Evolutionary conservation across 306 rosid species (phyloP), one percentile per base, ranked within the genome.

Genomic region (Dryas octopetala): DNA sequence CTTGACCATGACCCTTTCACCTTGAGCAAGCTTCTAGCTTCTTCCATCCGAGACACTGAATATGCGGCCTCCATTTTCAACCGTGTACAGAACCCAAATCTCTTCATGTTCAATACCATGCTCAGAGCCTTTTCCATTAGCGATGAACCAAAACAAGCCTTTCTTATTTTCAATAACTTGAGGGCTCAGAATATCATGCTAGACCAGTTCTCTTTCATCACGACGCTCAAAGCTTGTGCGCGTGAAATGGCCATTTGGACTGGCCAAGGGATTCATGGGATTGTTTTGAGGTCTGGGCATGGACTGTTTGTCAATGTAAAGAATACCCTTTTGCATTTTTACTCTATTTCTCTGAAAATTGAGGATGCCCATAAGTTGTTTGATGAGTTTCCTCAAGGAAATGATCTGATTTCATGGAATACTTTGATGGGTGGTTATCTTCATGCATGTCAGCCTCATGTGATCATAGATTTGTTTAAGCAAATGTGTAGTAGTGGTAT

Each of bases 81-180:
- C 66, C 15, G 23, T 41, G 69, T 83, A 48, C 86, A 70, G 78
- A 76, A 77, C 79, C 97, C 94, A 2, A 87, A 86, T 78, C 87
- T 87, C 57, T 89, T 82, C 80, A 87, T 89, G 91, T 91, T 84
- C 77, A 91, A 89, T 74, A 84, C 92, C 73, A 81, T 91, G 91
- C 84, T 89, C 51, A 74, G 94, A 81, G 91, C 89, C 74, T 87
- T 84, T 76, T 86, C 92, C 14, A 48, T 62, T 8, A 81, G 92
- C 19, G 73, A 79, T 47, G 54, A 15, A 46, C 84, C 92, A 6
- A 66, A 55, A 6, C 84, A 84, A 76, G 88, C 92, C 68, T 83
- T 87, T 6, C 83, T 64, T 66, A 49, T 87, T 80, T 89, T 91
- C 83, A 87, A 84, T 28, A 40, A 86, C 45, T 61, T 89, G 62